Base-by-base conservation (phyloP, 2,329 filamentous ascomycete species). In the Tolypocladium endophyticum region DNA sequence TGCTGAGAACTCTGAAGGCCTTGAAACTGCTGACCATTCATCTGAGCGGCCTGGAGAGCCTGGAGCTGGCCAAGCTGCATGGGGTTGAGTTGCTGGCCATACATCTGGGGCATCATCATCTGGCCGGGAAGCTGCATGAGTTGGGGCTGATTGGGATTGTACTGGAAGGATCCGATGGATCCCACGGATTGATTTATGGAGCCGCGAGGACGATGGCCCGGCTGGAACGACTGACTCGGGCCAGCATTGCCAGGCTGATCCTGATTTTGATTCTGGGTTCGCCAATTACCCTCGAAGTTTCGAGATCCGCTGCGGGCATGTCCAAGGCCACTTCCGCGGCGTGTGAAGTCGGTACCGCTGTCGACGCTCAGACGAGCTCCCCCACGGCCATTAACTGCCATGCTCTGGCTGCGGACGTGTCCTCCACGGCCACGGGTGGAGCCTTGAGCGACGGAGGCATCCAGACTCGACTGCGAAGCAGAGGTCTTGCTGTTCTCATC, bases 281-380 rank as follows among this genome's bases (percentile, higher is more conserved):
- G 89, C 94, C 94, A 99, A 76, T 99, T 99, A 68, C 92, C 87
- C 66, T 99, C 94, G 70, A 97, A 97, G 76, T 97, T 99, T 64
- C 94, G 87, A 30, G 94, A 99, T 14, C 85, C 85, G 38, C 87
- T 88, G 63, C 94, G 86, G 64, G 84, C 87, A 72, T 99, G 94
- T 60, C 90, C 60, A 35, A 58, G 33, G 33, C 58, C 60, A 50
- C 60, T 88, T 50, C 88, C 89, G 67, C 88, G 87, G 66, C 90
- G 89, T 62, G 86, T 81, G 70, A 92, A 89, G 65, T 94, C 90
- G 62, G 65, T 71, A 53, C 71, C 72, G 43, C 74, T 74, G 50
- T 72, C 72, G 73, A 87, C 86, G 61, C 88, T 87, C 64, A 88
- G 87, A 60, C 81, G 79, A 66, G 81, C 82, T 63, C 88, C 88